A percentile compares a stretch with the other conserved stretches of the same genome.
These are phyloP conservation scores for Boletus tylopilopsis DNA, from an alignment of 768 basidiomycete genomes.

Conservation along the genomic window DNA sequence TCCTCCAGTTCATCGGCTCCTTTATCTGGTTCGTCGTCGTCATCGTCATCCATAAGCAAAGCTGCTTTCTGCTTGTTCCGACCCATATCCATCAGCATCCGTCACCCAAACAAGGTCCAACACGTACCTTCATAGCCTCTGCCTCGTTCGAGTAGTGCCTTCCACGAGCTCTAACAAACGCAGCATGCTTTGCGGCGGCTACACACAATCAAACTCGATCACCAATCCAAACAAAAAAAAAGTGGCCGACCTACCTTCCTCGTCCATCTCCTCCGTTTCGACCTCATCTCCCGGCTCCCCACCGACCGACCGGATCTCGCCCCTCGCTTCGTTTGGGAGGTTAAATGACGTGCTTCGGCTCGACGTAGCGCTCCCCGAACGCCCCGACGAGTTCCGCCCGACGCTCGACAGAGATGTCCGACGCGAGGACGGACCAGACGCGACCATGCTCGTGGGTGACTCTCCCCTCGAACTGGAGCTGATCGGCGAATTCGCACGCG, in stretches of 20 bases:
- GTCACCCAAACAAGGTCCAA: not conserved
- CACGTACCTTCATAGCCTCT: slow-evolving; percentile 82
- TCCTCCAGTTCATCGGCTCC: not conserved
- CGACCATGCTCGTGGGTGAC: slow-evolving; percentile 59
- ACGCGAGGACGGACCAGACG: slow-evolving; percentile 68
- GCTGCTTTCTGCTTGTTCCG: slow-evolving; percentile 52
- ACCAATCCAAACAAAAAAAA: not conserved
- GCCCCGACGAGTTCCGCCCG: slow-evolving; percentile 49
- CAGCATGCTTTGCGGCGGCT: slow-evolving; percentile 83
- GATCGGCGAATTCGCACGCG: slow-evolving; percentile 33
- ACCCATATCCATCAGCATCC: not conserved
- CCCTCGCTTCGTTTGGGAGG: slow-evolving; percentile 65
- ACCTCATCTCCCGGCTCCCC: slow-evolving; percentile 46
- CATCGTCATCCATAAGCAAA: slow-evolving; percentile 62
- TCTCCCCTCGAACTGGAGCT: slow-evolving; percentile 41
- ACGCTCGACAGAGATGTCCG: slow-evolving; percentile 70
- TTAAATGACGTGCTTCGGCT: slow-evolving; percentile 85
- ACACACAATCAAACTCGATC: not conserved
- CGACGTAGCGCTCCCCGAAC: slow-evolving; percentile 59
- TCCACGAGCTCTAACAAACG: slow-evolving; percentile 74
- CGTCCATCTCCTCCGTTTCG: slow-evolving; percentile 85
- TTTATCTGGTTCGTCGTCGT: slow-evolving; percentile 24
- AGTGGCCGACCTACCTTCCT: slow-evolving; percentile 67
- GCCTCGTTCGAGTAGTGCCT: slow-evolving; percentile 90
- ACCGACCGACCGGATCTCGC: slow-evolving; percentile 48